Percentiles rank a stretch among this genome's conserved stretches.
phyloP scores from a whole-genome alignment of 257 asterid genomes.

The Linderniella brevidens region DNA sequence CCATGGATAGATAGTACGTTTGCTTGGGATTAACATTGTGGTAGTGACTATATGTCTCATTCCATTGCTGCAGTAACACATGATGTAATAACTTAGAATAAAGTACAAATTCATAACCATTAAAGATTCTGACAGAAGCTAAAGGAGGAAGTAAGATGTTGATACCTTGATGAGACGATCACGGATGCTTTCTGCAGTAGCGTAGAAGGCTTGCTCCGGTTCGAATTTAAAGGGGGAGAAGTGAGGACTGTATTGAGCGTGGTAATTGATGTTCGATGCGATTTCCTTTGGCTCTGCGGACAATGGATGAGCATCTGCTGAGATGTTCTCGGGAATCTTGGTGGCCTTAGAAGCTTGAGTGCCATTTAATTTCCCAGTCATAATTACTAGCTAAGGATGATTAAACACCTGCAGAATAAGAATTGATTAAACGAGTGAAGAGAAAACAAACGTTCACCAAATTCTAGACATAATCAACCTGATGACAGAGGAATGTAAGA shows the following conservation, averaged over 20 bases:
- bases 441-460: no score
- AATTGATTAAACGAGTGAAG: no score
- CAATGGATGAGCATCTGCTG: slow-evolving; percentile 61
- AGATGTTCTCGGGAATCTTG: slow-evolving; percentile 24
- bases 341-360: slow-evolving; percentile 10
- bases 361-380: slow-evolving; percentile 20
- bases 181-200: slow-evolving; percentile 92
- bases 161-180: slow-evolving; percentile 76
- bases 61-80: slow-evolving; percentile 69
- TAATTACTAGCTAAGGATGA: no score
- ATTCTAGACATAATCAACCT: no score
- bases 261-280: slow-evolving; percentile 83
- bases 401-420: no score
- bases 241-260: slow-evolving; percentile 80
- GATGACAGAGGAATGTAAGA: no score
- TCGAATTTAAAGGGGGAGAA: slow-evolving; percentile 87
- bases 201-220: slow-evolving; percentile 83
- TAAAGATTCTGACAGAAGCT: no score
- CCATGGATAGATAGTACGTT: slow-evolving; percentile 96
- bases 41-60: slow-evolving; percentile 74
- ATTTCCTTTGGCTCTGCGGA: slow-evolving; percentile 50
- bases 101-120: no score
- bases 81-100: no score
- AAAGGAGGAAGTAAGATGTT: no score
- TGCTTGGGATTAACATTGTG: slow-evolving; percentile 90